Base-by-base conservation (phyloP, 2,329 filamentous ascomycete genomes). In the Exophiala lecanii-corni region DNA sequence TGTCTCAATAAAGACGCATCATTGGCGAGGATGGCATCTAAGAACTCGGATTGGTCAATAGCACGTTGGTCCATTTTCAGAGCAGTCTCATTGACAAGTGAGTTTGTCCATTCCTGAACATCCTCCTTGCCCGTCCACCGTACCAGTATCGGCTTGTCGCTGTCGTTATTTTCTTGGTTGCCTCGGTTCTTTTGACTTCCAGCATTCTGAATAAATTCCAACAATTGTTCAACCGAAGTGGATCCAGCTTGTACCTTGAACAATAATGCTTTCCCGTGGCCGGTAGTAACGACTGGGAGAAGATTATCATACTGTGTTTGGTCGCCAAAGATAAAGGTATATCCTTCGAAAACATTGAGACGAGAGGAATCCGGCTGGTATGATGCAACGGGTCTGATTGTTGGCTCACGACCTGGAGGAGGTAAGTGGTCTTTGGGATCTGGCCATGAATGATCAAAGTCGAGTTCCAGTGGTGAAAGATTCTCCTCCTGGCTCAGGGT, bases 311-410 rank as follows among this genome's bases (percentile, higher is more conserved):
- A 88, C 61, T 97, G 91, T 2, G 70, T 70, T 40, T 76, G 64
- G 41, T 89, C 82, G 53, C 89, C 83, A 57, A 97, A 95, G 3
- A 98, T 73, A 58, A 97, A 96, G 0, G 83, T 91, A 57, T 89
- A 92, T 2, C 86, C 86, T 9, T 86, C 79, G 54, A 98, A 97
- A 1, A 98, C 72, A 19, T 82, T 79, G 5, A 70, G 68, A 15
- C 92, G 77, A 12, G 67, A 64, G 0, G 71, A 52, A 49, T 91
- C 78, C 0, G 92, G 91, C 5, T 74, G 71, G 59, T 94, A 91
- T 9, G 80, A 76, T n/a, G 78, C 75, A 7, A 78, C 70, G 0
- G 81, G 76, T 36, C 84, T 77, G 25, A 81, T 72, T 2, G 82
- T 76, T 0, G 85, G 84, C 61, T 97, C 91, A 37, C 81, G 81